A percentile compares a stretch with the other conserved stretches of the same genome.
Evolutionary conservation across 2,329 filamentous ascomycete genomes (phyloP).

Genomic region (Aspergillus ochraceus): DNA sequence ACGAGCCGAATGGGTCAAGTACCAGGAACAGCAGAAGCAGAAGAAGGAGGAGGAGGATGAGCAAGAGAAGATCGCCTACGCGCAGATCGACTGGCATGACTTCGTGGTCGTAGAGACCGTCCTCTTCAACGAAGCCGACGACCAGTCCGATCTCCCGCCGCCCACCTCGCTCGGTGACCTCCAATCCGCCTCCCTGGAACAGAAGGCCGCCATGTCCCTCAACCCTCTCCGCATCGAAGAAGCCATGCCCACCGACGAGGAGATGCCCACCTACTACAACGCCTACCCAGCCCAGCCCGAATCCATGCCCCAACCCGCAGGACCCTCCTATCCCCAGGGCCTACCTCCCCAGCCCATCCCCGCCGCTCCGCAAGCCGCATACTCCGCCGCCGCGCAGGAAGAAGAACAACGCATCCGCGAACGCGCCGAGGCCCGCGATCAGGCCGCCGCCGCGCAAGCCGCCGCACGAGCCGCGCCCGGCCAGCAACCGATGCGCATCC

Average conservation of each 20-base stretch:
- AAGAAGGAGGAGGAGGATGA: constrained; percentile 87
- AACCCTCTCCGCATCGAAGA: constrained; percentile 86
- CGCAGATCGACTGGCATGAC: constrained; percentile 96
- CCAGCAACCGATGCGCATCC: constrained; percentile 75
- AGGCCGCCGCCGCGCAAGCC: constrained; percentile 75
- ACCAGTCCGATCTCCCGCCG: constrained; percentile 79
- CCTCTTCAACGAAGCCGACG: constrained; percentile 84
- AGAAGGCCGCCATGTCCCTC: constrained; percentile 88
- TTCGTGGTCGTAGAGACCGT: constrained; percentile 96
- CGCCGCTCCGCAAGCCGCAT: constrained; percentile 19
- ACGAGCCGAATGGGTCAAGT: constrained; percentile 83
- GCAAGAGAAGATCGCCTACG: constrained; percentile 73
- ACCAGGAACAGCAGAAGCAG: constrained; percentile 78
- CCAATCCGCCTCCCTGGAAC: constrained; percentile 90
- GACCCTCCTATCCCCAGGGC: constrained; percentile 33
- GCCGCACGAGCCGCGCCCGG: constrained; percentile 66
- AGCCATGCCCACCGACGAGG: constrained; percentile 81
- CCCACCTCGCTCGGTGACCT: constrained; percentile 88
- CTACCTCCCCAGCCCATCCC: constrained; percentile 35
- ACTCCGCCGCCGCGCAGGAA: constrained; percentile 46
- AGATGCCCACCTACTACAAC: constrained; percentile 53
- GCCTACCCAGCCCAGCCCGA: constrained; percentile 44
- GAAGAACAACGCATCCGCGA: constrained; percentile 65
- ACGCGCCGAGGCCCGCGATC: constrained; percentile 52
- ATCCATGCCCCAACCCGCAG: constrained; percentile 34